These are phyloP conservation scores for Bondarzewia mesenterica DNA, from an alignment of 1,284 basidiomycete genomes.

Conservation along the genomic window DNA sequence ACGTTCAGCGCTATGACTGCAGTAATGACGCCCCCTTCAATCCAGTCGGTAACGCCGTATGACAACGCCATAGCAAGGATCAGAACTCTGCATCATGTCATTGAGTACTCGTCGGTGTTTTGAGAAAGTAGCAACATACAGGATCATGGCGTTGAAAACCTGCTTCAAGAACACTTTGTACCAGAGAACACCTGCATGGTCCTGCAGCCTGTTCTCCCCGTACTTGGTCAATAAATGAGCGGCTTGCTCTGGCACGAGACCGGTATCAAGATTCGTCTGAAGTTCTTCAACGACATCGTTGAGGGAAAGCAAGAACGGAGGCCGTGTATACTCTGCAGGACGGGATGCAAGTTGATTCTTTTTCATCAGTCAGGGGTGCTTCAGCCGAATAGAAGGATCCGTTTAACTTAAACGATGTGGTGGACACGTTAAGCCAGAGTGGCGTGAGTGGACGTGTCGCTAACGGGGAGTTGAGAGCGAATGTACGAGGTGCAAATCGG, in stretches of 20 bases:
- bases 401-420: neutral
- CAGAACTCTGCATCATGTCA: neutral
- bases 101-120: neutral
- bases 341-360: neutral
- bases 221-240: neutral
- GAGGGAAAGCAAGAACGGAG: neutral
- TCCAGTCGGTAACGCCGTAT: neutral
- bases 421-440: neutral
- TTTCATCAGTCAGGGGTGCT: neutral
- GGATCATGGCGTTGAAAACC: neutral
- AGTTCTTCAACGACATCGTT: neutral
- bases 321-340: neutral
- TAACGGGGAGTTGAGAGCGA: neutral
- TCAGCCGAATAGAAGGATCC: too few species aligned
- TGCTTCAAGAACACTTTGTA: neutral
- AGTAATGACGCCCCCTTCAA: neutral
- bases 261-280: neutral
- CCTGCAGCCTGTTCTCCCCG: neutral
- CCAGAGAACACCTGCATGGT: neutral
- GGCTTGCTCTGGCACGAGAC: neutral
- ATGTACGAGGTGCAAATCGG: neutral
- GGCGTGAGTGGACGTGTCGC: neutral
- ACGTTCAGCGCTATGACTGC: neutral
- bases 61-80: neutral
- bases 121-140: neutral